Conservation (phyloP, 306 rosid genomes). For the Cyclanthera cordifolia region DNA sequence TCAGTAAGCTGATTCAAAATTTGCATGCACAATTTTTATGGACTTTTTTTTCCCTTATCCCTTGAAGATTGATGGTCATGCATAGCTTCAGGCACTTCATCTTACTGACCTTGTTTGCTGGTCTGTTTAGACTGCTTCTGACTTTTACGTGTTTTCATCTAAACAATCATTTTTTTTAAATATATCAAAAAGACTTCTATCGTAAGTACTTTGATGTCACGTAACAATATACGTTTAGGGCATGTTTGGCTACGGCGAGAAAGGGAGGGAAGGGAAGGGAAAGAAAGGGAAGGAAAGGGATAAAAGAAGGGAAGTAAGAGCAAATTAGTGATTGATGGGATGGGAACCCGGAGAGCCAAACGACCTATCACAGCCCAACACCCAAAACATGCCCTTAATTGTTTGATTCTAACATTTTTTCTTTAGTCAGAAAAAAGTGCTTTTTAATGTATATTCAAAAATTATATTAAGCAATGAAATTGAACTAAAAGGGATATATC, state of each 20-base stretch:
- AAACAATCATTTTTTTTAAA: too few species aligned
- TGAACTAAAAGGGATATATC: not conserved
- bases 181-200: not conserved
- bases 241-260: too few species aligned
- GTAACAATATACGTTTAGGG: not conserved
- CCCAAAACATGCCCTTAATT: too few species aligned
- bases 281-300: too few species aligned
- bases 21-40: not conserved
- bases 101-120: not conserved
- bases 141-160: not conserved
- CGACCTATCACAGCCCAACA: too few species aligned
- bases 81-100: not conserved
- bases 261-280: too few species aligned
- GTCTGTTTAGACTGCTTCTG: not conserved
- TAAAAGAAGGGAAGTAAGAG: too few species aligned
- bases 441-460: not conserved
- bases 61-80: not conserved
- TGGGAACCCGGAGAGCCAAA: too few species aligned
- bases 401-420: not conserved
- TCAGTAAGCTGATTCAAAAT: constrained; percentile 4
- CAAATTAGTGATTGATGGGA: too few species aligned
- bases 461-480: not conserved
- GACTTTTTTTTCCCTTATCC: not conserved
- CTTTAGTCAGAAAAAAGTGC: not conserved
- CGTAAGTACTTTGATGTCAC: not conserved